Evolutionary conservation across 2,329 filamentous ascomycete genomes (phyloP).

Genomic region (Alternaria arborescens): DNA sequence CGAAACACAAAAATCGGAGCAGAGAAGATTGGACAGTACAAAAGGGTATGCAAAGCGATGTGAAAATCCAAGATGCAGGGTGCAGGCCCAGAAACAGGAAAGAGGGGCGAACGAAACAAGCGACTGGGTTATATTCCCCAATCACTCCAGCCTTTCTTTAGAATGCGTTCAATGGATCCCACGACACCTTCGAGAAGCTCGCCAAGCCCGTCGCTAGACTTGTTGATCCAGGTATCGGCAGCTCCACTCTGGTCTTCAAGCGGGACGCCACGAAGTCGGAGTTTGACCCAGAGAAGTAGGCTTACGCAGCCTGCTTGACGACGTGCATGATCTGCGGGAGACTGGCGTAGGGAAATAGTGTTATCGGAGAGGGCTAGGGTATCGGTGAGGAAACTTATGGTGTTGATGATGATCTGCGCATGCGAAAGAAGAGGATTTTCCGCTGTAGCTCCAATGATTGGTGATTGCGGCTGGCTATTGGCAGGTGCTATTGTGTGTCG

Average conservation of each 20-base stretch:
- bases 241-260: conserved; percentile 26
- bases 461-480: conserved; percentile 23
- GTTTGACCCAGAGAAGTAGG: conserved; percentile 46
- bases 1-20: not conserved
- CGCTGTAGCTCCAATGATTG: conserved; percentile 15
- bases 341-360: conserved; percentile 22
- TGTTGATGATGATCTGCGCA: conserved; percentile 31
- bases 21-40: not conserved
- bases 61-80: not conserved
- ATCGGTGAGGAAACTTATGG: conserved; percentile 37
- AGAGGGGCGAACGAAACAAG: not conserved
- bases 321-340: conserved; percentile 29
- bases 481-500: not conserved
- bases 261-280: conserved; percentile 33
- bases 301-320: conserved; percentile 43
- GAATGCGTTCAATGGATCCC: conserved; percentile 40
- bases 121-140: conserved; percentile 36
- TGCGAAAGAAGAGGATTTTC: conserved; percentile 24
- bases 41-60: not conserved
- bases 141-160: conserved; percentile 39
- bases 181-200: conserved; percentile 43
- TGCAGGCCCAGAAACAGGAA: not conserved
- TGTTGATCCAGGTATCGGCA: conserved; percentile 15
- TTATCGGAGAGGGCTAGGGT: conserved; percentile 27
- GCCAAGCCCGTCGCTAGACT: conserved; percentile 35